phyloP scores from a whole-genome alignment of 1,284 basidiomycete genomes.

The Lentinula novae-zelandiae region DNA sequence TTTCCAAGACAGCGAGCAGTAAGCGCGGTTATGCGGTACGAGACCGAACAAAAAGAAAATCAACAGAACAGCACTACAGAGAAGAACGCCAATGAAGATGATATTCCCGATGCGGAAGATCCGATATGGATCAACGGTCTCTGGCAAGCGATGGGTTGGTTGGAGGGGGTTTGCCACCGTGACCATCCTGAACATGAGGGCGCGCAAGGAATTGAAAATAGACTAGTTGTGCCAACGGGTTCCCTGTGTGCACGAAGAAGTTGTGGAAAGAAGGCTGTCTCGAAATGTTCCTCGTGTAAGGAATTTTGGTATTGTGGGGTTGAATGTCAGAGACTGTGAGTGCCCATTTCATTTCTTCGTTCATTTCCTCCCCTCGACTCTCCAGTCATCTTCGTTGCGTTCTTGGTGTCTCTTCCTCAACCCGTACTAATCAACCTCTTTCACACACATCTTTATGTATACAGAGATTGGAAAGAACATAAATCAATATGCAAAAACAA shows the following conservation, averaged over 20 bases:
- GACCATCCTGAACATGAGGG: neutral
- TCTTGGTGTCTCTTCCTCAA: neutral
- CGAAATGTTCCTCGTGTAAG: conserved; percentile 3
- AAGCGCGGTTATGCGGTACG: neutral
- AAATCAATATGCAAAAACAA: conserved; percentile 1
- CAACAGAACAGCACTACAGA: neutral
- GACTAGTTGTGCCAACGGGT: neutral
- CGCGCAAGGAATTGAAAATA: neutral
- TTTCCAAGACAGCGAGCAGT: neutral
- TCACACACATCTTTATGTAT: too few species aligned
- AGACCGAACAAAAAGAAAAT: neutral
- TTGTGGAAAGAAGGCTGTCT: neutral
- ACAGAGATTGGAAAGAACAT: conserved; percentile 7
- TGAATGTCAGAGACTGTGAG: conserved; percentile 4
- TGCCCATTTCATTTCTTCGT: neutral
- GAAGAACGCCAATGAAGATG: neutral
- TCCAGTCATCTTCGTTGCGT: neutral
- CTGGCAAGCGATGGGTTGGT: conserved; percentile 2
- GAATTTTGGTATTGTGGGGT: conserved; percentile 3
- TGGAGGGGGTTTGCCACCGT: neutral
- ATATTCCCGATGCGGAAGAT: conserved; percentile 1
- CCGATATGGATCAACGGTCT: conserved; percentile 2
- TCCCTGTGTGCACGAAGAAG: neutral
- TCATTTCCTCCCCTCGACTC: too few species aligned
- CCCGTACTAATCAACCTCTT: neutral